These are phyloP conservation scores for Phaeosphaeriaceae sp. DNA, from an alignment of 2,329 filamentous ascomycete species.

Conservation along the genomic window DNA sequence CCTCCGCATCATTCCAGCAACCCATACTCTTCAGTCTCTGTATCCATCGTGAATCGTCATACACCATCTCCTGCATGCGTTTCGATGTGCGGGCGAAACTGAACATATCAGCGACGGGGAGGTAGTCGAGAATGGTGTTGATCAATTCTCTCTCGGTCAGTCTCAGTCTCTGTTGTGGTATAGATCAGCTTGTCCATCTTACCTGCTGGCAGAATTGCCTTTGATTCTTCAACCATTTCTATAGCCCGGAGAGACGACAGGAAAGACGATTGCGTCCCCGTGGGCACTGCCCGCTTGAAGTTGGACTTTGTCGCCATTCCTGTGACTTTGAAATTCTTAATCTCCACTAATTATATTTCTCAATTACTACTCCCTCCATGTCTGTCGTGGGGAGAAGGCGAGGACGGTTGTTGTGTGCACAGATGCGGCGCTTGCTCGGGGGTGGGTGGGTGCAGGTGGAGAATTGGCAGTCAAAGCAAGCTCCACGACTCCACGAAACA, in stretches of 20 bases:
- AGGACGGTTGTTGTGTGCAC: slow-evolving; percentile 7
- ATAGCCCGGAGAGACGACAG: slow-evolving; percentile 80
- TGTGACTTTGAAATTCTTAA: background rate
- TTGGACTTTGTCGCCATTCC: slow-evolving; percentile 54
- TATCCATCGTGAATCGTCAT: slow-evolving; percentile 96
- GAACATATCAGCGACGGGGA: slow-evolving; percentile 84
- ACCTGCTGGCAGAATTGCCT: slow-evolving; percentile 84
- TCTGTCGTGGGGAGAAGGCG: slow-evolving; percentile 8
- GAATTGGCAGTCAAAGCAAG: background rate
- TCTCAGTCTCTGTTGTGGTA: background rate
- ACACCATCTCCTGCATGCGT: slow-evolving; percentile 96
- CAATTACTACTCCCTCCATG: slow-evolving; percentile 10
- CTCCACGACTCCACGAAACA: background rate
- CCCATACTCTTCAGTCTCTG: slow-evolving; percentile 84
- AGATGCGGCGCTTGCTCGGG: background rate
- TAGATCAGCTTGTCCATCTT: slow-evolving; percentile 32
- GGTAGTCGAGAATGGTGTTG: slow-evolving; percentile 84
- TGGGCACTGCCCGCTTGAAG: slow-evolving; percentile 53
- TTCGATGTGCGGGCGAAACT: slow-evolving; percentile 83
- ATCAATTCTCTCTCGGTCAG: slow-evolving; percentile 71
- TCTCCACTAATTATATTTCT: background rate
- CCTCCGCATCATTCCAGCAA: slow-evolving; percentile 89
- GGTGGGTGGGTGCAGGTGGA: slow-evolving; percentile 1
- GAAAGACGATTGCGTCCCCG: slow-evolving; percentile 53
- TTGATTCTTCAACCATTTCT: slow-evolving; percentile 78